These are phyloP conservation scores for Hypoxylon sp. DNA, from an alignment of 2,329 filamentous ascomycete species.

Conservation along the genomic window DNA sequence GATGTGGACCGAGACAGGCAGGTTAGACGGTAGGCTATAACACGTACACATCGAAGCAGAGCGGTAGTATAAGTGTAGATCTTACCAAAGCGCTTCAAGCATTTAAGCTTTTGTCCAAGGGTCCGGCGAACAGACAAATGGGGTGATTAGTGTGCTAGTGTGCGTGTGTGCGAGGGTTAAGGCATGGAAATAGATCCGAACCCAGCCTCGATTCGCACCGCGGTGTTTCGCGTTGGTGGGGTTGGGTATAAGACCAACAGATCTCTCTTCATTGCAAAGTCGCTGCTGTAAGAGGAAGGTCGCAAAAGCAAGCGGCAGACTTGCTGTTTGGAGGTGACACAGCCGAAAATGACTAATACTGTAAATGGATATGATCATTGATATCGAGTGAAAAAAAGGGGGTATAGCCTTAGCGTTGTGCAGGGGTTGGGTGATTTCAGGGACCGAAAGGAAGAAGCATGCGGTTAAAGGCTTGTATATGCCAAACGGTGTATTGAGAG, in stretches of 20 bases:
- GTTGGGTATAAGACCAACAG: slow-evolving; percentile 31
- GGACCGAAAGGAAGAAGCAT: slow-evolving; percentile 28
- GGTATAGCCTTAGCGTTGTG: slow-evolving; percentile 14
- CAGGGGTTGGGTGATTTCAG: slow-evolving; percentile 34
- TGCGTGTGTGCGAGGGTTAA: slow-evolving; percentile 4
- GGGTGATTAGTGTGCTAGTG: slow-evolving; percentile 4
- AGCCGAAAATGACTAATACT: slow-evolving; percentile 42
- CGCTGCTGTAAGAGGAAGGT: slow-evolving; percentile 50
- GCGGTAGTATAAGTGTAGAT: slow-evolving; percentile 13
- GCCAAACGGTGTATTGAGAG: slow-evolving; percentile 15
- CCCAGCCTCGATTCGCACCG: slow-evolving; percentile 38
- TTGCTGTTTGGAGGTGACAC: slow-evolving; percentile 42
- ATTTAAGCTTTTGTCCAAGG: slow-evolving; percentile 25
- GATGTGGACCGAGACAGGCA: slow-evolving; percentile 36
- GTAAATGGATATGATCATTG: slow-evolving; percentile 24
- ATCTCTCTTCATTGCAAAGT: slow-evolving; percentile 31
- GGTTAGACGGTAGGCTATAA: slow-evolving; percentile 15
- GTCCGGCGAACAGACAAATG: slow-evolving; percentile 23
- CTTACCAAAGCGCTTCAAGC: slow-evolving; percentile 6
- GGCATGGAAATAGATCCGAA: slow-evolving; percentile 33
- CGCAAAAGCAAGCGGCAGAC: slow-evolving; percentile 40
- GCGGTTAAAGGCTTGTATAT: slow-evolving; percentile 28
- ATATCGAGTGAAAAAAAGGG: slow-evolving; percentile 28
- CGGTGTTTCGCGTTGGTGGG: slow-evolving; percentile 41
- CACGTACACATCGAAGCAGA: slow-evolving; percentile 1